Base-by-base conservation (phyloP, 2,329 filamentous ascomycete species). In the Dryadomyces sulphureus region DNA sequence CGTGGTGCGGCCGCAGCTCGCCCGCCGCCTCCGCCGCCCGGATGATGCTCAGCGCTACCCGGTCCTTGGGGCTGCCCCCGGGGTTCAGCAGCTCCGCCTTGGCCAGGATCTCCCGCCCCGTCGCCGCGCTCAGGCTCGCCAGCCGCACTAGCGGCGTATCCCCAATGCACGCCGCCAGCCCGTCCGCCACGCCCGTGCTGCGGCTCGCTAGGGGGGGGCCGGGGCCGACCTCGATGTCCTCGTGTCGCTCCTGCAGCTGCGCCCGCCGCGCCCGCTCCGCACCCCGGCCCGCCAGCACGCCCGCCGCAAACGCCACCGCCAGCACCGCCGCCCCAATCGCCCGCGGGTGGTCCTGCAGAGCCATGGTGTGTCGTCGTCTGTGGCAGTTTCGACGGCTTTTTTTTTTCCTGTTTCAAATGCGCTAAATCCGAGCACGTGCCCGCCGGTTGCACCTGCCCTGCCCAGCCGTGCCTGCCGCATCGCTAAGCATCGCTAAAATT, bases 31-130 rank as follows among this genome's bases (percentile, higher is more conserved):
- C 92, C 38, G 89, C 92, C 61, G 79, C 65, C 39, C 77, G 66
- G 60, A 98, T 94, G 70, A 96, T 93, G 63, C 76, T 84, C 34
- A 96, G 72, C 1, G 92, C 92, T 14, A 98, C 92, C 45, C 92
- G 78, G 63, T 98, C 92, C 63, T 98, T 98, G 36, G 92, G 89
- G 54, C 84, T 92, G 56, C 86, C 85, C 16, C 92, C 92, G 3
- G 89, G 90, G 65, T 98, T 96, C 46, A 98, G 74, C 59, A 94
- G 93, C 73, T 98, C 92, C 42, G 88, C 88, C 65, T 98, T 98
- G 53, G 82, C 92, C 32, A 96, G 70, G 56, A 98, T 94, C 36
- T 79, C 79, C 57, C 92, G 88, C 19, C 88, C 88, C 4, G 92
- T 95, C 17, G 81, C 86, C 41, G 84, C 79, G 4, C 85, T 93